Conservation (phyloP, 1,284 basidiomycete genomes). For the Xanthoconium separans region DNA sequence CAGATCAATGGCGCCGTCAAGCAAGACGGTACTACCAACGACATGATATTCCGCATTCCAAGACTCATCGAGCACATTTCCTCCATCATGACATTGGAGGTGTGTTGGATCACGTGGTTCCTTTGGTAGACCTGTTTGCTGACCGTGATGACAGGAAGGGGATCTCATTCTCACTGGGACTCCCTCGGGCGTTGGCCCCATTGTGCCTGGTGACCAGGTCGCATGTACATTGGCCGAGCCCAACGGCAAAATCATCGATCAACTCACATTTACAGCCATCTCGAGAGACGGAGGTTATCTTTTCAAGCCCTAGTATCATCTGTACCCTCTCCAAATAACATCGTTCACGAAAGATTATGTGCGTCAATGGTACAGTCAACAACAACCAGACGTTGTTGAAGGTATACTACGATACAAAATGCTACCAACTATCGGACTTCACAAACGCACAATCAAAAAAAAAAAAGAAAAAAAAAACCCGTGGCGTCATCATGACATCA, state of each 20-base stretch:
- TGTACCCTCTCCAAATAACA: conserved; percentile 2
- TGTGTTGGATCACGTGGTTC: conserved; percentile 33
- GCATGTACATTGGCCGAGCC: conserved; percentile 70
- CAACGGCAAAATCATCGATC: conserved; percentile 58
- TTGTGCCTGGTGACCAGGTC: conserved; percentile 77
- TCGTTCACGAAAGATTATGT: conserved; percentile 16
- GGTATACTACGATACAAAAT: conserved; percentile 21
- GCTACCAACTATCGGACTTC: background rate
- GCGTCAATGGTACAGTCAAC: conserved; percentile 12
- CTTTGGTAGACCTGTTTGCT: background rate
- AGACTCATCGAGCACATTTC: conserved; percentile 90
- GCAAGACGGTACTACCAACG: conserved; percentile 82
- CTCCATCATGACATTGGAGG: conserved; percentile 94
- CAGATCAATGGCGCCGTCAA: conserved; percentile 82
- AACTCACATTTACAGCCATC: conserved; percentile 65
- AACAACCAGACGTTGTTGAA: background rate
- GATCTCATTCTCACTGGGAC: conserved; percentile 88
- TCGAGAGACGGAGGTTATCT: conserved; percentile 72
- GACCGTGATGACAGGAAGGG: conserved; percentile 60
- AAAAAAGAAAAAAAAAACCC: no score
- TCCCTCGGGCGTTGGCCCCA: conserved; percentile 85
- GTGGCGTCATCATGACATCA: conserved; percentile 5
- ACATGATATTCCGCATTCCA: conserved; percentile 95
- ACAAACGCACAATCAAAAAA: background rate
- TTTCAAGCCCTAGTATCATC: conserved; percentile 38